Conservation (phyloP, 2,329 filamentous ascomycete species). For the Apiospora pterosperma region DNA sequence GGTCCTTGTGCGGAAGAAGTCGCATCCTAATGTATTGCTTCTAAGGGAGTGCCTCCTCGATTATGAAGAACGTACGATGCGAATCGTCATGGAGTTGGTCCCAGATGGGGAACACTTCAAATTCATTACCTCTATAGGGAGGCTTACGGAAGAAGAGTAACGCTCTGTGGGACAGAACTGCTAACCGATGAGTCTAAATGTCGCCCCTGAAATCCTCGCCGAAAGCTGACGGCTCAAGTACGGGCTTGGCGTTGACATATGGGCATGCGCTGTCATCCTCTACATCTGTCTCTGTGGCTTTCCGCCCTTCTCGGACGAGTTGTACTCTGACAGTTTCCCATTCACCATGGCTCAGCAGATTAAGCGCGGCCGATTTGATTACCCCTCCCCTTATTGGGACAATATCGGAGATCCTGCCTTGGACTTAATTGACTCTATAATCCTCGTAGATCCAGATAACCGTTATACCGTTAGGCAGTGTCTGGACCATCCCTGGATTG, state of each 20-base stretch:
- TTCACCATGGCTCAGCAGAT: not conserved
- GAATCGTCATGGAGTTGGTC: not conserved
- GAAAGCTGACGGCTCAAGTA: slow-evolving; percentile 22
- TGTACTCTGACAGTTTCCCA: not conserved
- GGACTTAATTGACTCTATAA: not conserved
- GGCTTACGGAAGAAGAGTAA: no score
- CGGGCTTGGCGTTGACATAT: slow-evolving; percentile 85
- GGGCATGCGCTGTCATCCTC: slow-evolving; percentile 88
- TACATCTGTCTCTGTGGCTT: slow-evolving; percentile 75
- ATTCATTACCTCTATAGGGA: not conserved
- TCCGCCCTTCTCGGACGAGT: not conserved
- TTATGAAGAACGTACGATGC: not conserved
- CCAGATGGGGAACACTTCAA: not conserved
- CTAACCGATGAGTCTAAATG: no score
- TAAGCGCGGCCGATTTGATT: not conserved
- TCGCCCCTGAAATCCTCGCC: not conserved
- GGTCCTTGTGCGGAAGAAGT: no score
- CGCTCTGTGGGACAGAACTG: no score
- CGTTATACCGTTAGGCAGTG: not conserved
- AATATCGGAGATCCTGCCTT: not conserved
- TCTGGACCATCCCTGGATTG: not conserved
- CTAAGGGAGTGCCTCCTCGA: no score
- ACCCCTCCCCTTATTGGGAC: not conserved
- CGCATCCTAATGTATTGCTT: no score
- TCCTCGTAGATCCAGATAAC: not conserved